phyloP scores from a whole-genome alignment of 176 grass and related monocot genomes.

The Canna indica region DNA sequence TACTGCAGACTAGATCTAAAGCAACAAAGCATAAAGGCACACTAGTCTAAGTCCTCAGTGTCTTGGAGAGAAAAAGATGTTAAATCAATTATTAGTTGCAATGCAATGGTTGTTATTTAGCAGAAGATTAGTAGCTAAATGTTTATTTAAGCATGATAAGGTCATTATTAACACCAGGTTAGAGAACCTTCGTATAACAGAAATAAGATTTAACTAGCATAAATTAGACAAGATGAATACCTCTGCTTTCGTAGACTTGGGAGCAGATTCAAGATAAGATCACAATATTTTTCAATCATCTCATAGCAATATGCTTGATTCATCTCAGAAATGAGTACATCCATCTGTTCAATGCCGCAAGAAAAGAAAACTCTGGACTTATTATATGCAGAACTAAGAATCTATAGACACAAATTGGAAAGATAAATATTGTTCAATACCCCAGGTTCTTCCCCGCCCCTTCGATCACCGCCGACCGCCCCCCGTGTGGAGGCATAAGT shows the following conservation, averaged over 20 bases:
- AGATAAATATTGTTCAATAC: too few species aligned
- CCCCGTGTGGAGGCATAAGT: too few species aligned
- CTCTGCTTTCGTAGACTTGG: constrained; percentile 18
- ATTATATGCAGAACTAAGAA: too few species aligned
- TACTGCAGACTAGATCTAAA: not conserved
- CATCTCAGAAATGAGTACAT: constrained; percentile 23
- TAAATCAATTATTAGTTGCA: not conserved
- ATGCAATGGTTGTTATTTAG: not conserved
- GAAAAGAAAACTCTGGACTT: too few species aligned
- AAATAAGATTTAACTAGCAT: too few species aligned
- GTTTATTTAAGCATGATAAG: not conserved
- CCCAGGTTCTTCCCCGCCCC: too few species aligned
- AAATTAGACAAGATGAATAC: constrained; percentile 7
- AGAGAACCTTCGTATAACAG: not conserved
- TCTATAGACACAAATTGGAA: not conserved
- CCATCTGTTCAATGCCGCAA: constrained; percentile 12
- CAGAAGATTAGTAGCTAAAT: not conserved
- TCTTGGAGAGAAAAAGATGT: not conserved
- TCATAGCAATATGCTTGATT: constrained; percentile 24
- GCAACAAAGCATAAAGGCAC: not conserved
- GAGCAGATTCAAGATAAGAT: constrained; percentile 16
- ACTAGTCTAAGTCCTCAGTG: not conserved
- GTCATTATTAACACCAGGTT: not conserved
- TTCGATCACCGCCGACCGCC: too few species aligned
- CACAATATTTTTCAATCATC: constrained; percentile 16